Percentiles rank a stretch among this genome's conserved stretches.
These are phyloP conservation scores for Lepidium aucheri DNA, from an alignment of 345 rosid species.

Conservation along the genomic window DNA sequence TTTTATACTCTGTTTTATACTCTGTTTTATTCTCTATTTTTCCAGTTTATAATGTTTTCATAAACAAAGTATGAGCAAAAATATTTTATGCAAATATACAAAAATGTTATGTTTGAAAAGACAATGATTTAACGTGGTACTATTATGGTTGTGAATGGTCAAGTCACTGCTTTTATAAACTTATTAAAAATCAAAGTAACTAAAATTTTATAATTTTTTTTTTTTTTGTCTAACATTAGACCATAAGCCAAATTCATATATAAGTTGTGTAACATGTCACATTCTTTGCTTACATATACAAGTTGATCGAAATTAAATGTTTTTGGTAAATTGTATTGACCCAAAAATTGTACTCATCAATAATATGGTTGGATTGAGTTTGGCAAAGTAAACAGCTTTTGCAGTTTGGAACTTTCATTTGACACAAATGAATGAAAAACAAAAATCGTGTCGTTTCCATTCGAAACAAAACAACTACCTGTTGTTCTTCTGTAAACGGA, in stretches of 20 bases:
- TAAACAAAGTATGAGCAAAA: not conserved
- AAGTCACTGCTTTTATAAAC: too few species aligned
- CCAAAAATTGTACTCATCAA: too few species aligned
- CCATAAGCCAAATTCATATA: too few species aligned
- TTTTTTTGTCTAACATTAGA: too few species aligned
- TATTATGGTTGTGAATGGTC: not conserved
- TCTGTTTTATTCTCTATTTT: too few species aligned
- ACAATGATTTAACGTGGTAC: not conserved
- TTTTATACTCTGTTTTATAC: not conserved
- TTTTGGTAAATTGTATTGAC: not conserved
- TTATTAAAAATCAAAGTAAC: too few species aligned
- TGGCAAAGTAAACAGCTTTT: not conserved
- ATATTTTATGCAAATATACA: too few species aligned
- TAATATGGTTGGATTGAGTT: not conserved
- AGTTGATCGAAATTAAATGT: not conserved
- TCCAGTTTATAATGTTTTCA: not conserved
- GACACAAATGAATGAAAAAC: not conserved
- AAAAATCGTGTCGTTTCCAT: conserved; percentile 5
- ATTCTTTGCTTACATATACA: not conserved
- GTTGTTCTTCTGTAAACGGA: conserved; percentile 10
- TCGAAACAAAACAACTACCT: conserved; percentile 18
- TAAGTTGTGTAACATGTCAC: not conserved
- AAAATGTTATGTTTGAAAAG: not conserved
- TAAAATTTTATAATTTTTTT: too few species aligned
- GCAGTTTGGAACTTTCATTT: not conserved